A percentile compares a stretch with the other conserved stretches of the same genome.
These are phyloP conservation scores for Pezicula radicicola DNA, from an alignment of 2,329 filamentous ascomycete species.

Conservation along the genomic window DNA sequence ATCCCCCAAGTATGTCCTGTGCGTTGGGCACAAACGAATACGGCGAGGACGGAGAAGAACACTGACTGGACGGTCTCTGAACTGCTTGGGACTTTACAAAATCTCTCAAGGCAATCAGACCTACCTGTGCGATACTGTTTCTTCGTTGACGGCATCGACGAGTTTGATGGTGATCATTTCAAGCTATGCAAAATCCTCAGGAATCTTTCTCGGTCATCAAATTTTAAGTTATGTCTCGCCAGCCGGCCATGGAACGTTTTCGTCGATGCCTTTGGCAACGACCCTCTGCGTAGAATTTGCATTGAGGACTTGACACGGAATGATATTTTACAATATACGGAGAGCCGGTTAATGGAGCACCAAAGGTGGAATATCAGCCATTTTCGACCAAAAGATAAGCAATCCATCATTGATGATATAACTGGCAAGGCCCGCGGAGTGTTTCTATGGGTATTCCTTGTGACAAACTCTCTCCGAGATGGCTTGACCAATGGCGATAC, in stretches of 20 bases:
- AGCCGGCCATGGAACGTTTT: slow-evolving; percentile 3
- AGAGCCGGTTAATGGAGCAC: not conserved
- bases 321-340: not conserved
- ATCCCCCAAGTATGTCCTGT: slow-evolving; percentile 2
- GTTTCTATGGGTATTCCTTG: slow-evolving; percentile 5
- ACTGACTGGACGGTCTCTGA: slow-evolving; percentile 1
- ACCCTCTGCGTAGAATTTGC: not conserved
- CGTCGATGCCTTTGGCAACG: not conserved
- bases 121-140: slow-evolving; percentile 4
- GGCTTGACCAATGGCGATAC: slow-evolving; percentile 9
- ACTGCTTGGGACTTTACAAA: slow-evolving; percentile 1
- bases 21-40: slow-evolving; percentile 1
- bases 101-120: not conserved
- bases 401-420: not conserved
- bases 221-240: slow-evolving; percentile 4
- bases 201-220: not conserved
- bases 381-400: not conserved
- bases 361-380: not conserved
- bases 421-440: slow-evolving; percentile 1
- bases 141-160: slow-evolving; percentile 9
- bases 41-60: not conserved
- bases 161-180: slow-evolving; percentile 5
- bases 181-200: not conserved
- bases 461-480: not conserved
- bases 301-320: not conserved